Base-by-base conservation (phyloP, 176 grass and related monocot species). In the Eremochloa ophiuroides region DNA sequence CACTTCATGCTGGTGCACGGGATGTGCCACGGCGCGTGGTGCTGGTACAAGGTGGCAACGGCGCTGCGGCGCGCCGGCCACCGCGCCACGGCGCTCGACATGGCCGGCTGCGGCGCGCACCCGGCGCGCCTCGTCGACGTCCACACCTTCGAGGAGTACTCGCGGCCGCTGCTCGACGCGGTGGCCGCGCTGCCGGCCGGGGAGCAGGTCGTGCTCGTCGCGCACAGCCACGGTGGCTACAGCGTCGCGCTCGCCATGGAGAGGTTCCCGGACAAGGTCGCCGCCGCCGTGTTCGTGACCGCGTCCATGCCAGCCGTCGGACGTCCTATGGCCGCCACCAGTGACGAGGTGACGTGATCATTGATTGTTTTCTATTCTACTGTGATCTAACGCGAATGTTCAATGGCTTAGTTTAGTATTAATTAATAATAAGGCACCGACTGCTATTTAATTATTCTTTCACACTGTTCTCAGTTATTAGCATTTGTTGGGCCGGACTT, bases 1-100 rank as follows among this genome's bases (percentile, higher is more conserved):
- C 80, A 87, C 80, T 86, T 87, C 79, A 3, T 90, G 39, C 74
- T 90, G 12, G 88, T 90, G n/a, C 88, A 90, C 34, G 88, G 88
- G 7, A 5, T 75, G 15, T 60, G 85, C 84, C 84, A 91, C 37
- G 88, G 88, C 73, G 80, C 74, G 7, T 90, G 88, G 88, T 74
- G 83, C 88, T 90, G 88, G 83, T 90, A 82, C 77, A 71, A 65
- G 65, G 41, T 12, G 0, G 71, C 64, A 34, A 71, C 62, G 11
- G 50, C 22, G 43, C 73, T 86, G 22, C 63, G 22, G 0, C n/a
- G 8, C 10, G 37, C 66, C 4, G 73, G 88, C 7, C 79, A 90
- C 65, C 43, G 74, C 10, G 83, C 38, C 58, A 83, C 83, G 3
- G 58, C 79, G 83, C 40, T 73, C 1, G 83, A 90, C 73, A 83